Evolutionary conservation across 148 eudicot species (phyloP), one percentile per base, ranked within the genome.

Genomic region (Fallopia convolvulus): DNA sequence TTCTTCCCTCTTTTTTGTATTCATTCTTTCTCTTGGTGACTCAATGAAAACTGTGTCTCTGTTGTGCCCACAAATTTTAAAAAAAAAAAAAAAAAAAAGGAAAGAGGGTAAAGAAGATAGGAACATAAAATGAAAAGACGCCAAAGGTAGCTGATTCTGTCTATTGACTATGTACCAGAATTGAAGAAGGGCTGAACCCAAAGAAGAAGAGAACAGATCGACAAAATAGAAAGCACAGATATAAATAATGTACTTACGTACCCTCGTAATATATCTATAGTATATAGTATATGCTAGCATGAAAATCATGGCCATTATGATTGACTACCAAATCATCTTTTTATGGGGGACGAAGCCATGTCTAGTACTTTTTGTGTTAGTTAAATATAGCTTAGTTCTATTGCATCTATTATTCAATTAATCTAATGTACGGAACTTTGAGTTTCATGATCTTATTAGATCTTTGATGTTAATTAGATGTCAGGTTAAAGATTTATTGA

Each of bases 291-390:
- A 44, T 44, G 47, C 47, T 44, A 49, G 53, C 66, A 60, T 23
- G 26, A 60, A 60, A 60, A 60, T 9, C 32, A 60, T 60, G 15
- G 13, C 12, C 66, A 60, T 18, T 56, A 18, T n/a, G 18, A 14
- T n/a, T 23, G 66, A 60, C 23, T 60, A 23, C 66, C 66, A 60
- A 60, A 60, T 60, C 66, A 60, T 60, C 66, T 60, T 60, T 60
- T 60, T 60, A 23, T 21, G 66, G 66, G 66, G 60, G 33, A 23
- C 13, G 21, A 60, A 60, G 33, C 66, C 33, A 23, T 53, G 6
- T 15, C 14, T 50, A 44, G 10, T 8, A 44, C 10, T 8, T 44
- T 44, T 44, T 44, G 47, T 9, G 47, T 8, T 44, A 44, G 7
- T 8, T 44, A 9, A 44, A 44, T 44, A 44, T 44, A 44, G 47